phyloP scores from a whole-genome alignment of 2,329 filamentous ascomycete genomes.

The Alternaria triticina region DNA sequence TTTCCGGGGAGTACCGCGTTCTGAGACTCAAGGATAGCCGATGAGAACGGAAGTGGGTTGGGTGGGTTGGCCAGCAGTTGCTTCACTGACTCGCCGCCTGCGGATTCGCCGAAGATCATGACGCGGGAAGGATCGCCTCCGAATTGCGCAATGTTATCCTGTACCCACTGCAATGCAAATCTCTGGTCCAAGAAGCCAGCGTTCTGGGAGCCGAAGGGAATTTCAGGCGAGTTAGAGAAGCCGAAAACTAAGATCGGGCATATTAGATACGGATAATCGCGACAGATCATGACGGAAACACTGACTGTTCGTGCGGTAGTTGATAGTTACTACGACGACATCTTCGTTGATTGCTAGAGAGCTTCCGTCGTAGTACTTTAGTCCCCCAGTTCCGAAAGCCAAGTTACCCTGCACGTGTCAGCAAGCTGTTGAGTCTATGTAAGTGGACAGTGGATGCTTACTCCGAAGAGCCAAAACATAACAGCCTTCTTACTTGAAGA shows the following conservation, averaged over 20 bases:
- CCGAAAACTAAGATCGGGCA: constrained; percentile 21
- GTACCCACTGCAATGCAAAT: constrained; percentile 60
- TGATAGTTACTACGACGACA: constrained; percentile 31
- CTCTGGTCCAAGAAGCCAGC: constrained; percentile 62
- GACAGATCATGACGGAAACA: not conserved
- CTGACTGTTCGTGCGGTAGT: constrained; percentile 33
- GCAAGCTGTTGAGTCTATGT: not conserved
- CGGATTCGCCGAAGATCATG: constrained; percentile 51
- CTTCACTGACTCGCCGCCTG: constrained; percentile 22
- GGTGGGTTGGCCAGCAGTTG: constrained; percentile 26
- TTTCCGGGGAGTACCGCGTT: constrained; percentile 10
- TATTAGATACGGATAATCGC: not conserved
- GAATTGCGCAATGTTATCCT: constrained; percentile 55
- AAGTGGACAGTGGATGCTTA: not conserved
- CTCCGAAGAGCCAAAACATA: constrained; percentile 18
- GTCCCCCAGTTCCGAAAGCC: constrained; percentile 24
- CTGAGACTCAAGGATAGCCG: constrained; percentile 33
- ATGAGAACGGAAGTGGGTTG: constrained; percentile 23
- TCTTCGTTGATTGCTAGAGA: constrained; percentile 31
- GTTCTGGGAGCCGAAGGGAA: constrained; percentile 45
- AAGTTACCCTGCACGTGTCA: constrained; percentile 26
- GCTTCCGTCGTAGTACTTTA: constrained; percentile 26
- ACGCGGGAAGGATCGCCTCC: constrained; percentile 48
- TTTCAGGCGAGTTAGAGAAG: constrained; percentile 21
- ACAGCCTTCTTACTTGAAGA: constrained; percentile 19